phyloP scores from a whole-genome alignment of 2,329 filamentous ascomycete genomes.

The Neocatenulostroma microsporum region DNA sequence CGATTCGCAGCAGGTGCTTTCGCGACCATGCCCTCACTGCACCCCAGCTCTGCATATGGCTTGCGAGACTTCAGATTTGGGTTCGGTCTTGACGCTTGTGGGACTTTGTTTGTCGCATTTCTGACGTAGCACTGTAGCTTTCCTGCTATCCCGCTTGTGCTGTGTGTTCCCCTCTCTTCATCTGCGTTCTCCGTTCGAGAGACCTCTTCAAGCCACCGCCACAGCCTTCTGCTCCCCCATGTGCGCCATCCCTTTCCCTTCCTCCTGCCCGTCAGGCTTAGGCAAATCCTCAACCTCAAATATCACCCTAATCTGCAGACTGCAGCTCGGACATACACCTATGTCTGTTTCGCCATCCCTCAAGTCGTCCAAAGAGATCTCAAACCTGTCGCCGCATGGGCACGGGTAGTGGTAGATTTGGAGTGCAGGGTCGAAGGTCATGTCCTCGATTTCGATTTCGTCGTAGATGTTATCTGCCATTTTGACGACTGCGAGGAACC shows the following conservation, averaged over 20 bases:
- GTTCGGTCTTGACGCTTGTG: too few relatives aligned
- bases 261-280: conserved; percentile 32
- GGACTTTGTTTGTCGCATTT: too few relatives aligned
- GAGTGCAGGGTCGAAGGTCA: conserved; percentile 75
- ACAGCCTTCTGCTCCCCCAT: conserved; percentile 15
- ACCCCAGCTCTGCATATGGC: too few relatives aligned
- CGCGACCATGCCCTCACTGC: too few relatives aligned
- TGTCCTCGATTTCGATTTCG: conserved; percentile 97
- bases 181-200: too few relatives aligned
- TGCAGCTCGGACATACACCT: conserved; percentile 95
- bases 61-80: too few relatives aligned
- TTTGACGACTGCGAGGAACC: background rate
- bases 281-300: conserved; percentile 62
- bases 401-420: conserved; percentile 95
- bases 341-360: conserved; percentile 77
- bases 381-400: conserved; percentile 93
- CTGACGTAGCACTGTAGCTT: too few relatives aligned
- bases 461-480: conserved; percentile 61
- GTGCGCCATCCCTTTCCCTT: conserved; percentile 5
- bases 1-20: too few relatives aligned
- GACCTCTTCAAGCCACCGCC: conserved; percentile 12
- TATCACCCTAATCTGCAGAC: conserved; percentile 91
- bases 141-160: background rate
- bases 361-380: conserved; percentile 77
- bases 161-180: background rate